Evolutionary conservation across 768 basidiomycete species (phyloP).

Genomic region (Amyloporia xantha): DNA sequence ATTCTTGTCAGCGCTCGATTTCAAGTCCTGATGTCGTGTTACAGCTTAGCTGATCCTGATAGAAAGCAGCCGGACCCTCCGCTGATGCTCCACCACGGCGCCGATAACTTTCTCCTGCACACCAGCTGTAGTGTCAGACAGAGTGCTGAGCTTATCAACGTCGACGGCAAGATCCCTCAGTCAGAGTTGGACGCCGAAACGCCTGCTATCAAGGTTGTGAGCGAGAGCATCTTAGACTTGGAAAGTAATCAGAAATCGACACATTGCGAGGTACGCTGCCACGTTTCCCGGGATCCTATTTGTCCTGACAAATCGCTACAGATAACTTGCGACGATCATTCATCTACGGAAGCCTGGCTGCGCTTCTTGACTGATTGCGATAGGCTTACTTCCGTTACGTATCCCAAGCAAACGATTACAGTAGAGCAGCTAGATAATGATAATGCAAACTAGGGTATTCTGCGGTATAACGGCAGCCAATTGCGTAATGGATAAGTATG

Average conservation of each 20-base stretch:
- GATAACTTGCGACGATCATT: slow-evolving; percentile 38
- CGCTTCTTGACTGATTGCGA: slow-evolving; percentile 39
- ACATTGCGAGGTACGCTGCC: slow-evolving; percentile 44
- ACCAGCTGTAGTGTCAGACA: slow-evolving; percentile 43
- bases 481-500: slow-evolving; percentile 5
- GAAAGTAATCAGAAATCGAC: slow-evolving; percentile 47
- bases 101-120: slow-evolving; percentile 39
- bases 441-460: slow-evolving; percentile 7
- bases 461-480: not conserved
- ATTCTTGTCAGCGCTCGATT: not conserved
- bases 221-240: slow-evolving; percentile 47
- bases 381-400: slow-evolving; percentile 29
- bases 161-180: not conserved
- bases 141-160: slow-evolving; percentile 23
- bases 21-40: slow-evolving; percentile 6
- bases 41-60: slow-evolving; percentile 29
- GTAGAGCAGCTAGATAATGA: not conserved
- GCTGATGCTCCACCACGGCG: slow-evolving; percentile 30
- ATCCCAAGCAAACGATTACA: slow-evolving; percentile 4
- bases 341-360: slow-evolving; percentile 38
- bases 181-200: not conserved
- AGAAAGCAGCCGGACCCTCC: slow-evolving; percentile 42
- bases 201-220: slow-evolving; percentile 19
- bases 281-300: not conserved
- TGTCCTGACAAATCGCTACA: slow-evolving; percentile 18